These are phyloP conservation scores for Aspergillus hancockii DNA, from an alignment of 495 filamentous ascomycete species.

Conservation along the genomic window DNA sequence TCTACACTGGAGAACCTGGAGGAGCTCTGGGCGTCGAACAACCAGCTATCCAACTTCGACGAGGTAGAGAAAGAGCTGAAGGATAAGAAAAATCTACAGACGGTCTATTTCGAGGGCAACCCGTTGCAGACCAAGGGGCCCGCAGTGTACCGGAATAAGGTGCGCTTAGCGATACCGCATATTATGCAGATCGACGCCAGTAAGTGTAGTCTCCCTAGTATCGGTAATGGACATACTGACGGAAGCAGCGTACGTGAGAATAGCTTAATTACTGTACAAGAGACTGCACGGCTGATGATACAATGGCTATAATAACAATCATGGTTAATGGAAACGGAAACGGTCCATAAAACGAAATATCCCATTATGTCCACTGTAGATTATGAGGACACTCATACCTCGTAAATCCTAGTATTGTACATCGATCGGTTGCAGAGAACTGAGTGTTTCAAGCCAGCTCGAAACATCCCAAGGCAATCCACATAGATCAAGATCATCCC, in stretches of 20 bases:
- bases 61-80: constrained; percentile 80
- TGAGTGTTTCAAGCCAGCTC: not conserved
- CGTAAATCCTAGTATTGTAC: not conserved
- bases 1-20: constrained; percentile 68
- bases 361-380: not conserved
- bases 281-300: not conserved
- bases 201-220: constrained; percentile 55
- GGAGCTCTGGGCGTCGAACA: constrained; percentile 94
- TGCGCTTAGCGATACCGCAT: constrained; percentile 82
- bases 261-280: constrained; percentile 10
- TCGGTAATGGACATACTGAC: constrained; percentile 10
- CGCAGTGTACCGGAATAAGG: constrained; percentile 89
- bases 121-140: constrained; percentile 76
- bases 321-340: not conserved
- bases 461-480: not conserved
- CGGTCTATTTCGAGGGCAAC: constrained; percentile 97
- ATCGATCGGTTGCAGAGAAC: not conserved
- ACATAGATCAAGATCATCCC: not conserved
- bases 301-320: not conserved
- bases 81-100: constrained; percentile 77
- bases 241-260: constrained; percentile 34
- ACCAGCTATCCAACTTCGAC: constrained; percentile 72
- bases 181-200: constrained; percentile 95
- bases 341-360: no score
- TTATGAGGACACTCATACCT: not conserved